Evolutionary conservation across 129 eudicot genomes (phyloP), one percentile per base, ranked within the genome.

Genomic region (Gnaphalium uliginosum): DNA sequence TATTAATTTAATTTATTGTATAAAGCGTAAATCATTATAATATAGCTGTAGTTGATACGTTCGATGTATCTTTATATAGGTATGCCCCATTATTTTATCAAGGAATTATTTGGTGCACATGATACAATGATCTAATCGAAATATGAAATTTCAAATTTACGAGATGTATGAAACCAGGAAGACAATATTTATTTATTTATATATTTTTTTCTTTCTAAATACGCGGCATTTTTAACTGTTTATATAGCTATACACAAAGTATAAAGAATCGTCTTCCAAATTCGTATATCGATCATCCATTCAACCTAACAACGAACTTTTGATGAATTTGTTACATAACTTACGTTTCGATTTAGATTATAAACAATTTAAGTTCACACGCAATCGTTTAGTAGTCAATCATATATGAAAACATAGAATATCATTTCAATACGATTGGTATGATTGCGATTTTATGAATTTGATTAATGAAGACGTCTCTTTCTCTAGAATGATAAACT

Each of bases 81-180:
- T 35, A 57, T 2, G n/a, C 37, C 60, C 1, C 19, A 2, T 56
- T 68, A 56, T 17, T 77, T 57, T 77, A 68, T 68, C 14, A 56
- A n/a, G n/a, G 67, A 77, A 77, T 69, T 77, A 39, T 77, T 68
- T 57, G 39, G 18, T 26, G 69, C 81, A 77, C 75, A 68, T 68
- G 81, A 77, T 68, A 18, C 81, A 24, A 57, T 59, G 50, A 68
- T 68, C 11, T 77, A 33, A 23, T 48, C 22, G 19, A 53, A 24
- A 35, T 57, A 41, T 26, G 8, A 37, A 32, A 37, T 37, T 59
- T 21, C 23, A 56, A 54, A 35, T 29, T 37, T 58, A 18, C 68
- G 74, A 23, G 53, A 24, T 66, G 58, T 69, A 53, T 53, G n/a
- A 13, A 62, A 25, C 54, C 30, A 14, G 39, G 29, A 18, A 35